Evolutionary conservation across 2,329 filamentous ascomycete genomes (phyloP), one percentile per base, ranked within the genome.

Genomic region (Curvularia eragrostidis): DNA sequence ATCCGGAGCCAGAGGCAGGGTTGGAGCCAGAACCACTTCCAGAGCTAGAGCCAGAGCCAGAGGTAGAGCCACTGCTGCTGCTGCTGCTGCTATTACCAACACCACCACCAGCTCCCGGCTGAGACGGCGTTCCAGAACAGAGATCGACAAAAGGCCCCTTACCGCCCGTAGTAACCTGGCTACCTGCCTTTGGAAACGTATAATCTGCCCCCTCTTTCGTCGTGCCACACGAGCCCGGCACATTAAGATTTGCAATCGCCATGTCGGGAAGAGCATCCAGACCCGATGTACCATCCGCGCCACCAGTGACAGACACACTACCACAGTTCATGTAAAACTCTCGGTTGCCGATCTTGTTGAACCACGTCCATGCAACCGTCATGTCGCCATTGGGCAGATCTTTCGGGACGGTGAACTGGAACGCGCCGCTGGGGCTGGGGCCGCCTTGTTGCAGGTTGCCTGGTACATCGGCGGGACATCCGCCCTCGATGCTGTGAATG

Each of bases 301-400:
- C 79, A 3, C 78, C 80, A 2, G 85, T 85, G 28, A 97, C 82
- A 0, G 81, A 85, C 55, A 96, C 77, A 8, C 42, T n/a, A 4
- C 26, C 50, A 9, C 38, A 96, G 83, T 97, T 95, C 92, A 96
- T 96, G 83, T 98, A 98, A 84, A 97, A 91, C 53, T 98, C 94
- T 1, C 93, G 87, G 79, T 96, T 94, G 4, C 94, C 93, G 4
- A 96, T 76, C 59, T 89, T 87, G 74, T 97, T 97, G 80, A 94
- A 89, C 94, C 91, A 97, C 1, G 91, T 91, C 92, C 93, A 97
- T 0, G 91, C 91, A 9, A 97, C 81, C 0, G 89, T 89, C 34
- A 89, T 90, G 30, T 90, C 82, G 7, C 94, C 94, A 1, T 89
- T 81, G 1, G 88, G 86, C 42, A 97, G 83, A n/a, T 87, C 85